Conservation (phyloP, 2,329 filamentous ascomycete genomes). For the Sporothrix brasiliensis region DNA sequence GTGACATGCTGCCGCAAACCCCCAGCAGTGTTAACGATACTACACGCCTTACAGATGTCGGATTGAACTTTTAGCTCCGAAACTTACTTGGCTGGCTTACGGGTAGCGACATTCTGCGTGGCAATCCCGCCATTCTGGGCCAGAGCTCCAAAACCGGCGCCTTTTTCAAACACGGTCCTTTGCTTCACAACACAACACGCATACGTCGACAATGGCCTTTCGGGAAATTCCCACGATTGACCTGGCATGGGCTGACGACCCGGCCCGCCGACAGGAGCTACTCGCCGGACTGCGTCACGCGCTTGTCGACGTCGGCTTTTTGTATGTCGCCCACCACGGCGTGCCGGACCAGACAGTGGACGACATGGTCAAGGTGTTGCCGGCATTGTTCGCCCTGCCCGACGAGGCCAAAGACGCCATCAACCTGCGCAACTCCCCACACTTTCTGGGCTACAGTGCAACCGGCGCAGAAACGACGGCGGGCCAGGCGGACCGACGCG, state of each 20-base stretch:
- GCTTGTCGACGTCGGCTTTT: slow-evolving; percentile 56
- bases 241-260: slow-evolving; percentile 48
- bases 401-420: slow-evolving; percentile 46
- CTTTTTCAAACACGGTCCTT: background rate
- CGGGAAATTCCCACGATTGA: slow-evolving; percentile 54
- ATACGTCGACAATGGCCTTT: slow-evolving; percentile 38
- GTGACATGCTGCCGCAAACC: too few species aligned
- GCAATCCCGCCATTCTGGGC: slow-evolving; percentile 9
- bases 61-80: background rate
- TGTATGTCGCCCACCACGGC: slow-evolving; percentile 56
- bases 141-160: background rate
- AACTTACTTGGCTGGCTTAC: background rate
- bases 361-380: slow-evolving; percentile 47
- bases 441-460: slow-evolving; percentile 63
- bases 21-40: too few species aligned
- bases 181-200: background rate
- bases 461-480: slow-evolving; percentile 60
- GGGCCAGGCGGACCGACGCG: slow-evolving; percentile 54
- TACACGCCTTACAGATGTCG: background rate
- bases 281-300: slow-evolving; percentile 51
- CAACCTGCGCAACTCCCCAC: slow-evolving; percentile 57
- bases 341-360: slow-evolving; percentile 45
- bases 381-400: slow-evolving; percentile 50
- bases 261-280: slow-evolving; percentile 43
- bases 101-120: slow-evolving; percentile 8